Base-by-base conservation (phyloP, 108 stramenopile species). In the Cyclostephanos tholiformis region DNA sequence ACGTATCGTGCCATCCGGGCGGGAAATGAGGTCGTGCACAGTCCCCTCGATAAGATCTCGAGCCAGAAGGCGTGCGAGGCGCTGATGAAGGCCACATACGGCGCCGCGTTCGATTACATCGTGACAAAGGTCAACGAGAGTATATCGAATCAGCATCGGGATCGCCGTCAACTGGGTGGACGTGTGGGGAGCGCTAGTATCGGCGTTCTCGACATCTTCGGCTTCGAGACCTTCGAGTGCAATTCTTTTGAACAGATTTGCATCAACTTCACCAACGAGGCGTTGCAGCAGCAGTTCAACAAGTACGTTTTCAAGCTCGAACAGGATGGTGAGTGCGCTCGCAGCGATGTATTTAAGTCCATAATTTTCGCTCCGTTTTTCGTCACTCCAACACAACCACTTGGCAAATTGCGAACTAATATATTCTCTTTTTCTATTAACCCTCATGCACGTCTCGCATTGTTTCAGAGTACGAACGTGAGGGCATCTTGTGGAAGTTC, bases 191-290 rank as follows among this genome's bases (percentile, higher is more conserved):
- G 29, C 32, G 53, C 53, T 32, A 16, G 38, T 30, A 52, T 63
- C 16, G 35, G 97, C 67, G 97, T 98, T 10, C 74, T 97, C 6
- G 97, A 98, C 71, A 98, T 98, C 30, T 99, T 97, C 78, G 98
- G 98, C 17, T 99, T 99, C 69, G 98, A 99, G 72, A 91, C 97
- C 56, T 94, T 94, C 61, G 80, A 91, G 59, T 69, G 67, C 58
- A 91, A 98, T 84, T 86, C 76, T 72, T 97, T 97, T 77, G 97
- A 98, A 73, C 97, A 98, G 79, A 69, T 93, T n/a, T 93, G 97
- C 72, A 99, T 99, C 84, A 99, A 99, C 82, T 98, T 93, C 75
- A 95, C 97, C 52, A 99, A 99, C 86, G 99, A 99, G 77, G 95
- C 95, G 12, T 83, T 99, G 22, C 99, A 99, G 79, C 97, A 99